Conservation (phyloP, 345 rosid genomes). For the Syzygium oleosum region DNA sequence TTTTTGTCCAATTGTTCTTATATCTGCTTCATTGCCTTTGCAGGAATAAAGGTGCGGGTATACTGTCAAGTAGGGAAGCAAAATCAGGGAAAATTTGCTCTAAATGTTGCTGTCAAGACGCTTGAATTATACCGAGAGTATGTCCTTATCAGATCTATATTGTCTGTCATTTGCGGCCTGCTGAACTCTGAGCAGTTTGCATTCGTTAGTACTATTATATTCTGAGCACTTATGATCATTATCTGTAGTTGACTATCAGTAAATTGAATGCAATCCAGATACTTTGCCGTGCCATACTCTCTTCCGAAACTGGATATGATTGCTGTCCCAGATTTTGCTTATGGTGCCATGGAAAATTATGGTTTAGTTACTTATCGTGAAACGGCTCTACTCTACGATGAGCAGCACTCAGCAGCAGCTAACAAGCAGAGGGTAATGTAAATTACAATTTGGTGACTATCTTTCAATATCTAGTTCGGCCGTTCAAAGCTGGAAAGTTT, state of each 20-base stretch:
- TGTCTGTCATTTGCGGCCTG: background rate
- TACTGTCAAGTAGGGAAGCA: conserved; percentile 87
- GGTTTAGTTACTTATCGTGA: conserved; percentile 95
- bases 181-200: background rate
- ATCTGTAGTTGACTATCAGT: background rate
- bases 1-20: conserved; percentile 1
- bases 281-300: conserved; percentile 78
- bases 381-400: conserved; percentile 85
- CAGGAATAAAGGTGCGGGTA: conserved; percentile 81
- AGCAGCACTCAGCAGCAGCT: conserved; percentile 91
- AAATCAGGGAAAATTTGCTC: conserved; percentile 82
- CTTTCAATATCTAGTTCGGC: background rate
- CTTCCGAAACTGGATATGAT: conserved; percentile 97
- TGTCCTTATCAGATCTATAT: conserved; percentile 12
- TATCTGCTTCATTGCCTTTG: background rate
- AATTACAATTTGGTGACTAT: background rate
- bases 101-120: conserved; percentile 81
- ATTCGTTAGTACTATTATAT: too few species aligned
- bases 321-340: conserved; percentile 96
- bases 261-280: conserved; percentile 30
- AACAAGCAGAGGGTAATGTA: conserved; percentile 78
- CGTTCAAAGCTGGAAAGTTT: background rate
- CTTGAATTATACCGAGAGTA: conserved; percentile 81
- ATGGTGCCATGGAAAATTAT: conserved; percentile 98
- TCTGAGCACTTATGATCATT: background rate